Percentiles rank a stretch among this genome's conserved stretches.
Evolutionary conservation across 345 rosid genomes (phyloP).

Genomic region (Erysimum cheiranthoides): DNA sequence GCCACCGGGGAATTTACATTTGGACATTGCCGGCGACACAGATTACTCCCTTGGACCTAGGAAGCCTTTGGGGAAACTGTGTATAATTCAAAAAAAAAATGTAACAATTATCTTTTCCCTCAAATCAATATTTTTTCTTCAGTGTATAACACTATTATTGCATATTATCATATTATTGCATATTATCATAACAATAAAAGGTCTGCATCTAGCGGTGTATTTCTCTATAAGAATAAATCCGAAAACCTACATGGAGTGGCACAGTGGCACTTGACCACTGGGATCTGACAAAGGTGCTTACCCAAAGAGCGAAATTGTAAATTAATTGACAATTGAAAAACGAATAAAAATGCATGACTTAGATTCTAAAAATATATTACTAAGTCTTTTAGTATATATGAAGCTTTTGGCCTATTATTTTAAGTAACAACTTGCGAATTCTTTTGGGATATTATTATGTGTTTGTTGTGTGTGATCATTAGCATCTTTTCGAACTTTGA

Average conservation of each 20-base stretch:
- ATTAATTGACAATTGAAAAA: background rate
- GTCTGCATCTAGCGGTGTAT: background rate
- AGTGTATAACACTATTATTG: too few relatives aligned
- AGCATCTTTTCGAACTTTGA: slow-evolving; percentile 28
- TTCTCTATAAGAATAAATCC: background rate
- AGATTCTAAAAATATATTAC: background rate
- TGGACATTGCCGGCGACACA: too few relatives aligned
- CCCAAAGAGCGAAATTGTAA: background rate
- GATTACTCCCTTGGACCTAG: too few relatives aligned
- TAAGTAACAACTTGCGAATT: background rate
- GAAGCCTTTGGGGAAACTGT: too few relatives aligned
- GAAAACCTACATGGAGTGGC: background rate
- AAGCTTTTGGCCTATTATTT: background rate
- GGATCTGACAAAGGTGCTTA: background rate
- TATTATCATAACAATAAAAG: background rate
- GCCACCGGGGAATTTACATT: too few relatives aligned
- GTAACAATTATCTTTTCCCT: background rate
- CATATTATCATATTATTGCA: background rate
- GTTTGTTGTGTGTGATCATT: background rate
- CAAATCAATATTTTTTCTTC: background rate
- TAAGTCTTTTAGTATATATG: background rate
- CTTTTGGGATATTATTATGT: background rate
- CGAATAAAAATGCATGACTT: background rate
- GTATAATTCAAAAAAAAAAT: too few relatives aligned
- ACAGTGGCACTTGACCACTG: slow-evolving; percentile 12